Evolutionary conservation across 2,329 filamentous ascomycete genomes (phyloP), one percentile per base, ranked within the genome.

Genomic region (Incumbomyces lentus): DNA sequence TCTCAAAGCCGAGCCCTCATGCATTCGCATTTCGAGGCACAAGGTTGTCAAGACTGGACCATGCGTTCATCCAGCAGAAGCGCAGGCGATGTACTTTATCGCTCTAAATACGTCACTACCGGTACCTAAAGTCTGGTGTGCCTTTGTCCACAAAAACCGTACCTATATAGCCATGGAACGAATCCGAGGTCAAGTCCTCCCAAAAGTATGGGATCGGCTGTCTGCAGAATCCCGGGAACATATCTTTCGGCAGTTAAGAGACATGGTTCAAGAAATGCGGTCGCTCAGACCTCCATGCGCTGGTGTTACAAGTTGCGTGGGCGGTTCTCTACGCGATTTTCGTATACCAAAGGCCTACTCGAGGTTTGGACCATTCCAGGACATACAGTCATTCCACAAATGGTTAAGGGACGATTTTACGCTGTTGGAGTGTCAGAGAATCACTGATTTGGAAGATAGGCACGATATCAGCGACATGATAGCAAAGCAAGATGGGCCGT

Each of bases 151-250:
- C 44, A 61, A 62, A 8, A 62, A 62, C 14, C 51, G 52, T 3
- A 60, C 66, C 0, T 71, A 71, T 51, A 72, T 75, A 35, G 59
- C 73, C 1, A 75, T 75, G 70, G 56, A 63, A 29, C 44, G 60
- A 35, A 62, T 69, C 19, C 42, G 57, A 3, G 64, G 67, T 18
- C 43, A 57, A 8, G 33, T 31, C 2, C 12, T 64, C n/a, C 46
- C 53, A 26, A 46, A 34, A 10, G 51, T 40, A 1, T 61, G 55
- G 59, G 19, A 8, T 11, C 37, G 30, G 12, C 19, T 48, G 2
- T 50, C 48, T 2, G 52, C 50, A 29, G 18, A 49, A 18, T 48
- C 44, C 17, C 44, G 40, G 19, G 11, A 37, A 22, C 33, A 30
- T 6, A 17, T 56, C 33, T 44, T 49, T 12, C n/a, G 34, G 5